A percentile compares a stretch with the other conserved stretches of the same genome.
phyloP scores from a whole-genome alignment of 148 eudicot genomes.

The Cornus florida region DNA sequence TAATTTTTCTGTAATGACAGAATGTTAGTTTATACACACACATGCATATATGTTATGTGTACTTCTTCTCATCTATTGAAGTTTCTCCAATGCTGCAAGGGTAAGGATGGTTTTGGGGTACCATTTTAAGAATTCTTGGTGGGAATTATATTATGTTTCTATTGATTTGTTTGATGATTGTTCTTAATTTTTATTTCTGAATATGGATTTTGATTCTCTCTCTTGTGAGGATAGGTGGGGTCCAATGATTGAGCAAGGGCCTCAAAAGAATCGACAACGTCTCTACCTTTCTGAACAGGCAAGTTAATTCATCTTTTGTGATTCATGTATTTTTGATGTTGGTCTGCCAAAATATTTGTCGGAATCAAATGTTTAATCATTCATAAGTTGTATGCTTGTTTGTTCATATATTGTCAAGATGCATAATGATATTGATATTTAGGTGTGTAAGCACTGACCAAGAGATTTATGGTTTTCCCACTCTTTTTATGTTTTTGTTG shows the following conservation, averaged over 20 bases:
- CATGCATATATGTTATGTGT: too few species aligned
- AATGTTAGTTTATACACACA: too few species aligned
- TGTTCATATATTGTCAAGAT: neutral
- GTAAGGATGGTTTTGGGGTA: neutral
- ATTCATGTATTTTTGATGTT: neutral
- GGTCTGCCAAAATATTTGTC: neutral
- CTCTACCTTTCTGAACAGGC: conserved; percentile 95
- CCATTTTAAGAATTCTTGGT: neutral
- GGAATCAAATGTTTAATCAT: neutral
- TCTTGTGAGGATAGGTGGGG: conserved; percentile 69
- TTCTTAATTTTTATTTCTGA: neutral
- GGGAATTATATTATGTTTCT: neutral
- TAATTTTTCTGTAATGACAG: too few species aligned
- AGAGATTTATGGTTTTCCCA: neutral
- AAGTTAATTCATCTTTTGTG: conserved; percentile 6
- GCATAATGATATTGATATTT: conserved; percentile 3
- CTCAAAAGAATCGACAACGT: conserved; percentile 74
- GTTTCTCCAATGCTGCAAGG: neutral
- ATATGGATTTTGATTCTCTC: neutral
- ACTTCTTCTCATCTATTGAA: too few species aligned
- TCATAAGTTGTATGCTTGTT: neutral
- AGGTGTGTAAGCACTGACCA: neutral
- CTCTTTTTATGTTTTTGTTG: neutral
- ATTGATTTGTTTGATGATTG: neutral
- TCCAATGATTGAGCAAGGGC: conserved; percentile 70